A percentile compares a stretch with the other conserved stretches of the same genome.
Conservation (phyloP, 2,329 filamentous ascomycete species). For the Arachnomyces sp. region DNA sequence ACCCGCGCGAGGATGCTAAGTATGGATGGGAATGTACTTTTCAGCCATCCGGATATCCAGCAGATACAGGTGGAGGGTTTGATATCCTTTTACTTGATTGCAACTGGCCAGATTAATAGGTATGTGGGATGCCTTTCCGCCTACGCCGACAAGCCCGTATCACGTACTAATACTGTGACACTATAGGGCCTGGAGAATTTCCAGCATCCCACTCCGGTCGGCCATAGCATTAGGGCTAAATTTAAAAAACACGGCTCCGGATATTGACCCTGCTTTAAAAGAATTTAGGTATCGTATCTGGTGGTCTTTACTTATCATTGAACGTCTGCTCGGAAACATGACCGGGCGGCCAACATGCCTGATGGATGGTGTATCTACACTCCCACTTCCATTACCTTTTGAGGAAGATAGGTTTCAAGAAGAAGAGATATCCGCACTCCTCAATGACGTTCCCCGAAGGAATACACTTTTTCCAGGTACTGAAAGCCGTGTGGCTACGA, state of each 20-base stretch:
- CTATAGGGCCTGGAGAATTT: constrained; percentile 29
- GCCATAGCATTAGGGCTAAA: constrained; percentile 30
- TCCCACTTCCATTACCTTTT: too few species aligned
- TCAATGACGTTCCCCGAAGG: background rate
- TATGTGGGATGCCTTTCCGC: too few species aligned
- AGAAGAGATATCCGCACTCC: background rate
- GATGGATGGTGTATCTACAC: too few species aligned
- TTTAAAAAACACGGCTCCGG: constrained; percentile 24
- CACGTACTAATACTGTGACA: too few species aligned
- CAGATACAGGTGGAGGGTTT: constrained; percentile 31
- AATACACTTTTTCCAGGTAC: too few species aligned
- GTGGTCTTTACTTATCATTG: constrained; percentile 33
- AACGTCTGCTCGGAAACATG: constrained; percentile 26
- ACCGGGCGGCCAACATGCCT: constrained; percentile 21
- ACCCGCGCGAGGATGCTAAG: constrained; percentile 26
- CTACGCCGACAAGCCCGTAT: too few species aligned
- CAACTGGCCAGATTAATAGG: constrained; percentile 33
- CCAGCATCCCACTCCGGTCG: constrained; percentile 28
- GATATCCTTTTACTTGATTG: constrained; percentile 31
- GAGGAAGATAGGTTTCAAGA: too few species aligned
- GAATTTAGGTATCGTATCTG: constrained; percentile 30
- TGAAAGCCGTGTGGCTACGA: too few species aligned
- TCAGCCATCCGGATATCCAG: constrained; percentile 26
- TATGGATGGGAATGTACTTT: constrained; percentile 18
- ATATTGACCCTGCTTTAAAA: constrained; percentile 18